Evolutionary conservation across 306 rosid genomes (phyloP).

Genomic region (Vigna angularis): DNA sequence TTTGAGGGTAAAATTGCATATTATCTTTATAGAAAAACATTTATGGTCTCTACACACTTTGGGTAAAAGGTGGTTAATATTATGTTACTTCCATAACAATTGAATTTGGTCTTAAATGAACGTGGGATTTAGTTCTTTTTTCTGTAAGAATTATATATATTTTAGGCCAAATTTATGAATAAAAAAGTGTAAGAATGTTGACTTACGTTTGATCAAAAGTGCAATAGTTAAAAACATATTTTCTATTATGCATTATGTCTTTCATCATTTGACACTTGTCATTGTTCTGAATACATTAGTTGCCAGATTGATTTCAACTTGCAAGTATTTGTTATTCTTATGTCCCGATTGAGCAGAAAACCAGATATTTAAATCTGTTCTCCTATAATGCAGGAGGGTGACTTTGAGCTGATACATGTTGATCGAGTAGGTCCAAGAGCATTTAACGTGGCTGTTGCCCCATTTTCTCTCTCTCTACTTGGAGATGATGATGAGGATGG

Average conservation of each 20-base stretch:
- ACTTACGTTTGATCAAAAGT: no score
- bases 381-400: constrained; percentile 51
- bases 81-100: no score
- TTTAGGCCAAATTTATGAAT: no score
- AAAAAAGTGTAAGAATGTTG: no score
- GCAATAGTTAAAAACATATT: no score
- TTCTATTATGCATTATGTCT: background rate
- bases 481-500: constrained; percentile 42
- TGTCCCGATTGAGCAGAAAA: background rate
- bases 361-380: background rate
- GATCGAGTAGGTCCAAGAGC: constrained; percentile 42
- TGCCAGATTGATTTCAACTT: constrained; percentile 24
- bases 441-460: constrained; percentile 48
- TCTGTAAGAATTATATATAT: no score
- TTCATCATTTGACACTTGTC: background rate
- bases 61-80: no score
- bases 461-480: constrained; percentile 48
- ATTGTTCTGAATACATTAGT: constrained; percentile 18
- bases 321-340: constrained; percentile 4
- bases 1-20: background rate
- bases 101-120: no score
- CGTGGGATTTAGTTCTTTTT: no score
- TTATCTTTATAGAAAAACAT: no score
- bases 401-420: constrained; percentile 51
- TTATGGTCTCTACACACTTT: no score